Evolutionary conservation across 108 stramenopile genomes (phyloP).

Genomic region (Halocafeteria seosinensis): DNA sequence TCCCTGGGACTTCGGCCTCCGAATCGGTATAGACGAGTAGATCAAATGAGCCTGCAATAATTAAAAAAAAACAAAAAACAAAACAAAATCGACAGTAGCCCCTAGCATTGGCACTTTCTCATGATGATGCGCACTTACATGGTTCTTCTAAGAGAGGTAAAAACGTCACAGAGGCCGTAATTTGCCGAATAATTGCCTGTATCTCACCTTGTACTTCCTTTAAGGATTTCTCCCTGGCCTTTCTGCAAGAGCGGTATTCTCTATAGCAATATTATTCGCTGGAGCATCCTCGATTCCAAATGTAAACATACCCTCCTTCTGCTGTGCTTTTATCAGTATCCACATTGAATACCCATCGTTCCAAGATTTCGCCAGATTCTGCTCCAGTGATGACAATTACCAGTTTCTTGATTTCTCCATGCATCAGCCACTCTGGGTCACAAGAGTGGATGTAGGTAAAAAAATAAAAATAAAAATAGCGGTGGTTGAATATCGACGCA

Average conservation of each 20-base stretch:
- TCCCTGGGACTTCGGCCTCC: constrained; percentile 57
- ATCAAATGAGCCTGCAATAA: constrained; percentile 90
- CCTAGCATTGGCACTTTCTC: no score
- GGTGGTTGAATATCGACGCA: no score
- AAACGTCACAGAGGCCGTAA: constrained; percentile 83
- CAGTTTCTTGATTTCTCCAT: constrained; percentile 68
- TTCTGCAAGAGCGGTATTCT: not conserved
- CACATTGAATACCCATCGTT: constrained; percentile 94
- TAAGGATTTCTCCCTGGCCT: constrained; percentile 36
- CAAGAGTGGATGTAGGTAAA: not conserved
- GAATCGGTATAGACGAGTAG: constrained; percentile 77
- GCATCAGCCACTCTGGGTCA: constrained; percentile 52
- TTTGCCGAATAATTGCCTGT: constrained; percentile 91
- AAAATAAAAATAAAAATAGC: not conserved
- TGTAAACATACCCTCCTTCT: not conserved
- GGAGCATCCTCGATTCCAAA: no score
- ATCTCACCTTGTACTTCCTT: constrained; percentile 90
- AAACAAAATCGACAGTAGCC: no score
- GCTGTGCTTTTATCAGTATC: constrained; percentile 37
- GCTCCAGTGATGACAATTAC: constrained; percentile 85
- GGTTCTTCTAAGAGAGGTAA: constrained; percentile 82
- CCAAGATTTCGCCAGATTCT: constrained; percentile 76
- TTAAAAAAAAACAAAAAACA: no score
- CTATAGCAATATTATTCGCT: no score
- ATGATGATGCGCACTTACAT: no score